Evolutionary conservation across 2,329 filamentous ascomycete genomes (phyloP).

Genomic region (Aureobasidium subglaciale): DNA sequence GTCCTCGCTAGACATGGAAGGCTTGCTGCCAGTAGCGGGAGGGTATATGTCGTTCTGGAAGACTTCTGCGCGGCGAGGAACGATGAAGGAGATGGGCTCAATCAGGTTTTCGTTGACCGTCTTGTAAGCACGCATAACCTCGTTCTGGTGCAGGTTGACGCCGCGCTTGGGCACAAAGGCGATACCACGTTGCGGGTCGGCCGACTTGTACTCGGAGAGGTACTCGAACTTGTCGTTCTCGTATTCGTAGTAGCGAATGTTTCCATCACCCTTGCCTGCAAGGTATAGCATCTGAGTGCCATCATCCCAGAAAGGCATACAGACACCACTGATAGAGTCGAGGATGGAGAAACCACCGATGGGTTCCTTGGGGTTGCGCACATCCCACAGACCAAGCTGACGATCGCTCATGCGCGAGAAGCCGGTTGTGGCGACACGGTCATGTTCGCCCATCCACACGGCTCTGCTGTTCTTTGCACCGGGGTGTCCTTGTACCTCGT

Average conservation of each 20-base stretch:
- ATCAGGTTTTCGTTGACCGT: constrained; percentile 92
- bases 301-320: constrained; percentile 99
- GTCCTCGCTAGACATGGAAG: constrained; percentile 70
- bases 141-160: constrained; percentile 93
- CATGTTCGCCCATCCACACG: constrained; percentile 96
- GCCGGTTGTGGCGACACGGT: constrained; percentile 89
- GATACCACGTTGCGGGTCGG: constrained; percentile 86
- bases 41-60: constrained; percentile 98
- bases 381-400: constrained; percentile 92
- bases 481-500: constrained; percentile 77
- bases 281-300: constrained; percentile 92
- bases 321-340: constrained; percentile 94
- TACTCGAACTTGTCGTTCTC: constrained; percentile 99
- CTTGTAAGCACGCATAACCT: constrained; percentile 93
- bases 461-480: constrained; percentile 96
- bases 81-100: constrained; percentile 95
- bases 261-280: constrained; percentile 96
- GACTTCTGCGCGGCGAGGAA: constrained; percentile 83
- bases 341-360: constrained; percentile 85
- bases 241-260: constrained; percentile 98
- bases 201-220: constrained; percentile 94
- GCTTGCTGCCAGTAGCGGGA: constrained; percentile 70
- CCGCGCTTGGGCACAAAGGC: constrained; percentile 93
- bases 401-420: constrained; percentile 99
- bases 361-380: constrained; percentile 68